Evolutionary conservation across 2,329 filamentous ascomycete genomes (phyloP), one percentile per base, ranked within the genome.

Genomic region (Cryphonectria naterciae): DNA sequence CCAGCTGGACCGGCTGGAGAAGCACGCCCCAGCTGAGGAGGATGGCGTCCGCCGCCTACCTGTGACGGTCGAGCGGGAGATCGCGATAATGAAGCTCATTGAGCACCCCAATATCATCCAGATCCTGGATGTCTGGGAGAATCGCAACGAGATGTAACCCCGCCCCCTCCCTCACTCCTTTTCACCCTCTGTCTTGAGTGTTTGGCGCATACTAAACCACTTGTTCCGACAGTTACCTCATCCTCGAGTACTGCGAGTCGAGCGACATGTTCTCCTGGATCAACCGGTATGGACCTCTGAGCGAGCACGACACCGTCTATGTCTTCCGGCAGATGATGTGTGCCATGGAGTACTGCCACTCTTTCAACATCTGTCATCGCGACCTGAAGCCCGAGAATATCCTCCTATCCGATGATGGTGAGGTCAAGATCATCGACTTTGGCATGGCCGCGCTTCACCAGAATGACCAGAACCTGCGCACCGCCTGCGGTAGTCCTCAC

Each of bases 321-420:
- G 91, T 97, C 75, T 98, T 98, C 78, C 91, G 95, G 52, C 96
- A 99, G 81, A 94, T 99, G 75, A 92, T 99, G 78, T 93, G 93
- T 68, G 96, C 94, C 0, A 87, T 99, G 66, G 90, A 94, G 3
- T 98, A 98, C 81, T 97, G 95, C 75, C 96, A 99, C 81, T 90
- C 92, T 2, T 93, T 97, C 82, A 94, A 95, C 75, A 97, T 99
- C 74, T 97, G 95, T 79, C 96, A 99, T 79, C 92, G 96, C 35
- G 96, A 99, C 76, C 85, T 99, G 68, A 99, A 99, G 81, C 96
- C 95, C 0, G 96, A 99, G 81, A 99, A 99, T 77, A 98, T 99
- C 62, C 85, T 99, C 25, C 86, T 99, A 66, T 94, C 94, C 70
- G 84, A 85, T 3, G 84, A 91, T 63, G 87, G 91, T 68, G 90